Conservation (phyloP, 306 rosid species). For the Rosa rugosa region DNA sequence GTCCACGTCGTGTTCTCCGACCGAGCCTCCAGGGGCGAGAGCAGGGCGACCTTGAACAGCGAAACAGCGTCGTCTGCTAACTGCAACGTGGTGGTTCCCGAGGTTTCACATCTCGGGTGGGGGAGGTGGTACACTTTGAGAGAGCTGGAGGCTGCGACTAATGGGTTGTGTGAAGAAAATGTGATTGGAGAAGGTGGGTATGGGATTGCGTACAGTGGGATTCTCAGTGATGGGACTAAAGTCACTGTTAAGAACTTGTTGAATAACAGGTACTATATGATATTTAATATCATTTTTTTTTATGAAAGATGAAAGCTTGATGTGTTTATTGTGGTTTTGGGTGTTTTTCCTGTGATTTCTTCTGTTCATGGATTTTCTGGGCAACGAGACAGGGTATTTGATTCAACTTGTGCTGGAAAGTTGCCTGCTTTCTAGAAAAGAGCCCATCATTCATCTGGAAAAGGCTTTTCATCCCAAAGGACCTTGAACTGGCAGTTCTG, state of each 20-base stretch:
- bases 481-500: too few species aligned
- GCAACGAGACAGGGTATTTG: conserved; percentile 23
- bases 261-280: conserved; percentile 68
- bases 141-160: conserved; percentile 91
- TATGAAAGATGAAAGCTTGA: too few species aligned
- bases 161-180: conserved; percentile 69
- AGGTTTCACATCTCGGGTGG: conserved; percentile 91
- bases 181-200: conserved; percentile 98
- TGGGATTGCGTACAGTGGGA: conserved; percentile 83
- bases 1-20: conserved; percentile 72
- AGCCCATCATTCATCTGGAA: conserved; percentile 20
- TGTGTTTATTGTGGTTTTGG: too few species aligned
- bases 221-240: conserved; percentile 66
- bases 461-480: too few species aligned
- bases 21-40: conserved; percentile 77
- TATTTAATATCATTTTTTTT: not conserved
- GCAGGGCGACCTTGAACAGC: conserved; percentile 45
- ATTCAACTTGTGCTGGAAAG: conserved; percentile 33
- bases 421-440: conserved; percentile 28
- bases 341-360: not conserved
- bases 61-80: conserved; percentile 50
- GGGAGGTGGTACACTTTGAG: conserved; percentile 92
- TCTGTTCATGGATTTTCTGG: conserved; percentile 8
- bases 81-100: conserved; percentile 69
- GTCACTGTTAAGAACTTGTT: conserved; percentile 90